Evolutionary conservation across 306 rosid species (phyloP), one percentile per base, ranked within the genome.

Genomic region (Comarum palustre): DNA sequence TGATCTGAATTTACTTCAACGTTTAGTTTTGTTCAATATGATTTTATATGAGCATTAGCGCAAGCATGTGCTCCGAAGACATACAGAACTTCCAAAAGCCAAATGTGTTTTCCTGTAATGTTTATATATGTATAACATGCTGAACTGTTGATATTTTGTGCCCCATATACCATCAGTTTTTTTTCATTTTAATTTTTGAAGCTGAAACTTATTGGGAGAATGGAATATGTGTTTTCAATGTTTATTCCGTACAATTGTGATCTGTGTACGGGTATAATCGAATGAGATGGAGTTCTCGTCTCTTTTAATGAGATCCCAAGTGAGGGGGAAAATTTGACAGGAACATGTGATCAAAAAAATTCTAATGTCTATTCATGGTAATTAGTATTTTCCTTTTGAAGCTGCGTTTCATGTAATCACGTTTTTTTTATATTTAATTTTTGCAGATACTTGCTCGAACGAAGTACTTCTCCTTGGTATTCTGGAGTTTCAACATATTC

Each of bases 401-500:
- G 29, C 24, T 29, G 6, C 13, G n/a, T 27, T 58, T 54, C 61
- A 29, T 59, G 20, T 16, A 5, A 66, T 14, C 43, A 66, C 6
- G 32, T 29, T 31, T 27, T 22, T 5, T 12, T 6, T 57, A 5
- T 55, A n/a, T 55, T 58, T 34, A 6, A 1, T 58, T 25, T 54
- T 58, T 82, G 88, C 89, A 94, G 95, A 84, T 82, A 62, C 84
- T 88, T 83, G 96, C 91, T 22, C 67, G 81, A 79, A 88, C 84
- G 67, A 85, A 82, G 80, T 79, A 79, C 85, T 94, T 89, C 86
- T 65, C 83, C 25, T 81, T 86, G 72, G 74, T 85, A 61, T 32
- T 91, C 39, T 94, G 98, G 98, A 79, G 85, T 88, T 89, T 86
- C 91, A 89, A 88, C 85, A 68, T 89, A 60, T 91, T 88, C 83